phyloP scores from a whole-genome alignment of 495 filamentous ascomycete species.

The Lophiostoma macrostomum region DNA sequence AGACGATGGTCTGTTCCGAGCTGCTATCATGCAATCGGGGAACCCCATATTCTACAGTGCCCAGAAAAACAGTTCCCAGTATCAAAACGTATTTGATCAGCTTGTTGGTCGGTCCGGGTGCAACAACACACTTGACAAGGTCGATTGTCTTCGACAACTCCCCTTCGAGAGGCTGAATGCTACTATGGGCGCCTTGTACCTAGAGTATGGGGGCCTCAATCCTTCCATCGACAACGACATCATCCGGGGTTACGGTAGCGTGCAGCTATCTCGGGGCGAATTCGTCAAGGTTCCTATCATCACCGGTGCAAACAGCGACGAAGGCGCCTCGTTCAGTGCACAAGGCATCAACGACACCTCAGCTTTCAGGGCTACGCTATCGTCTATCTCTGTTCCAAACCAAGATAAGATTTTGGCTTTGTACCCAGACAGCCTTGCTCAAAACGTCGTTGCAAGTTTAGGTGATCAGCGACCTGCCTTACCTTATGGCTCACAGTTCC shows the following conservation, averaged over 20 bases:
- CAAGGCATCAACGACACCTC: conserved; percentile 42
- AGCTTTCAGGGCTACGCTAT: too few relatives aligned
- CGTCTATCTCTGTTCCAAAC: too few relatives aligned
- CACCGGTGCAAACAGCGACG: conserved; percentile 50
- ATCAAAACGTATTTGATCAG: background rate
- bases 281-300: conserved; percentile 52
- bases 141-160: background rate
- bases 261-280: conserved; percentile 38
- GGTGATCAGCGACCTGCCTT: too few relatives aligned
- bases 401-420: too few relatives aligned
- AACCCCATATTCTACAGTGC: conserved; percentile 46
- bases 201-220: too few relatives aligned
- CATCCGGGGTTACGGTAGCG: conserved; percentile 13
- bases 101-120: background rate
- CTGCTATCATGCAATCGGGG: conserved; percentile 51
- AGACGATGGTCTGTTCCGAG: conserved; percentile 46
- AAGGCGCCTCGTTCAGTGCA: conserved; percentile 47
- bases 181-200: background rate
- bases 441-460: too few relatives aligned
- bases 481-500: too few relatives aligned
- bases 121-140: background rate
- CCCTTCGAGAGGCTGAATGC: background rate
- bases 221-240: background rate
- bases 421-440: too few relatives aligned
- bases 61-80: conserved; percentile 33